Base-by-base conservation (phyloP, 2,329 filamentous ascomycete species). In the Ambrosiella beaveri region DNA sequence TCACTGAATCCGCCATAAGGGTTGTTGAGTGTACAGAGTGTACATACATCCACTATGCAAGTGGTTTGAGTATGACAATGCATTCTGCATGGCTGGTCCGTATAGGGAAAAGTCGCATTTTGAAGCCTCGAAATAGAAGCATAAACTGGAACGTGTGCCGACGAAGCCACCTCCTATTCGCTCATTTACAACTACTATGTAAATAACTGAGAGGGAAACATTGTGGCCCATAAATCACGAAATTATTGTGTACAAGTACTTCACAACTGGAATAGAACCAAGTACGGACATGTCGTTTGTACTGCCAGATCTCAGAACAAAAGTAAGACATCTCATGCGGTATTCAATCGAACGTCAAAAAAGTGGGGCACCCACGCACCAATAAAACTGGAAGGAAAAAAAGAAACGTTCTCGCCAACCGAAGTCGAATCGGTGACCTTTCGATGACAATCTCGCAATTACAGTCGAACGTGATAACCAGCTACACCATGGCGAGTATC, bases 391-490 rank as follows among this genome's bases (percentile, higher is more conserved):
- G 65, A 57, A 67, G 65, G 60, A 58, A 57, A 64, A 65, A 57
- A 69, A 70, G 63, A 47, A 13, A 41, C 47, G 40, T 38, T 60
- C 58, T 60, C 58, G 57, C 58, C 58, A 60, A 60, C 58, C 58
- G 58, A 57, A 60, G 37, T 60, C 58, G 58, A 59, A 54, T 54
- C 57, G 57, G 57, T 58, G 57, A 58, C 57, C 57, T 58, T 58
- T 58, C 57, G 57, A 58, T 58, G 7, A 49, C 57, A 58, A 51
- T 57, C 41, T 58, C 50, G 11, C 57, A 58, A 58, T 59, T 59
- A 59, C 57, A 59, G 57, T 59, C 57, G 57, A 60, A 59, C 58
- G 58, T 59, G 58, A 59, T 59, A 59, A 59, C 58, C 58, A 59
- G 37, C 58, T 59, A 59, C 58, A 59, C 58, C 58, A 59, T 59